Base-by-base conservation (phyloP, 345 rosid genomes). In the Carallia brachiata region DNA sequence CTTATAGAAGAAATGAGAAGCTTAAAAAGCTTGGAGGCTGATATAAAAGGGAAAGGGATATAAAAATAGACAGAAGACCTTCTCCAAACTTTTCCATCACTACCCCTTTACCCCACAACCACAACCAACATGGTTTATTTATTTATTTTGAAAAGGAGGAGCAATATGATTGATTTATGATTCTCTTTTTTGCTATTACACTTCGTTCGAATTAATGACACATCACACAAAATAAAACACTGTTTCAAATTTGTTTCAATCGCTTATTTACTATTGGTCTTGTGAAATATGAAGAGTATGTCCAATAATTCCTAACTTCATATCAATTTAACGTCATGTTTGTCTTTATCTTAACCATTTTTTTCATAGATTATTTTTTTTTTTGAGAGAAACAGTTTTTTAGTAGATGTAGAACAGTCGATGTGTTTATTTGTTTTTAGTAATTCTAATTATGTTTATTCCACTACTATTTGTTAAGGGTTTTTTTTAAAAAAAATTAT, bases 51-150 rank as follows among this genome's bases (percentile, higher is more conserved):
- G 7, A 65, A 28, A 23, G 75, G 55, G 66, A 52, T 58, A 52
- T 57, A 61, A 52, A 74, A 61, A 76, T 70, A 55, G 68, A 36
- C 34, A 30, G 60, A 44, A 28, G 9, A 40, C 61, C 59, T 23
- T 23, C 23, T 75, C 60, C 9, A 66, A 71, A 59, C 86, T 72
- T 80, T 80, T 74, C 62, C 27, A 62, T 59, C n/a, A 68, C 81
- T 75, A 44, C 50, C 50, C 84, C 78, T 65, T 78, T 75, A 44
- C 16, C 50, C 84, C 78, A 77, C 84, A 70, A 30, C 84, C 78
- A 77, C 84, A 70, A 30, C 68, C 58, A 65, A 23, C 74, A 74
- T 74, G 61, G 76, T 56, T 56, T 10, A 12, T 56, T 44, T 44
- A 10, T 37, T 44, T 12, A 13, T 12, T 10, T 16, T 13, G 16